Percentiles rank a stretch among this genome's conserved stretches.
Conservation (phyloP, 805 yeast species). For the Torulaspora delbrueckii region DNA sequence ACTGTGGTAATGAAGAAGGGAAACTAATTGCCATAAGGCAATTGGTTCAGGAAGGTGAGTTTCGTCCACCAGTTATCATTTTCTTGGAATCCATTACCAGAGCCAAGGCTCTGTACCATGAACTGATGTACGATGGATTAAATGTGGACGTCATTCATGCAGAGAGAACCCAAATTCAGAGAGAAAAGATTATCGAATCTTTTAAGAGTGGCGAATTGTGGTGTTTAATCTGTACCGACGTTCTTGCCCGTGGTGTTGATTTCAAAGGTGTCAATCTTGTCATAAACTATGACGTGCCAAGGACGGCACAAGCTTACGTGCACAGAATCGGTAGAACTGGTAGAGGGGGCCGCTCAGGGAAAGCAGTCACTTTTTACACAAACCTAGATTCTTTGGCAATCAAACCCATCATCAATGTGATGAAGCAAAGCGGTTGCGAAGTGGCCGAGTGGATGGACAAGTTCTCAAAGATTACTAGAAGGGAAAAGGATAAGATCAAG, state of each 20-base stretch:
- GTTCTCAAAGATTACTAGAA: conserved; percentile 57
- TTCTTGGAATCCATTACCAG: conserved; percentile 88
- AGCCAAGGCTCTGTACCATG: conserved; percentile 94
- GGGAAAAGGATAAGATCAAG: conserved; percentile 58
- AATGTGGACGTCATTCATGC: conserved; percentile 96
- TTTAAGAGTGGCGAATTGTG: conserved; percentile 89
- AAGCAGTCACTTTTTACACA: conserved; percentile 88
- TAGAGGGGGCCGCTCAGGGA: conserved; percentile 83
- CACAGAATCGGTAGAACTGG: conserved; percentile 99
- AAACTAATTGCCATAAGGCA: conserved; percentile 87
- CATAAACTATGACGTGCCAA: conserved; percentile 95
- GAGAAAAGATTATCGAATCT: conserved; percentile 76
- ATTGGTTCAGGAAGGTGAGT: conserved; percentile 74
- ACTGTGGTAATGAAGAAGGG: conserved; percentile 94
- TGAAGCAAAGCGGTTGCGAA: conserved; percentile 83
- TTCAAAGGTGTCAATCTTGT: conserved; percentile 93
- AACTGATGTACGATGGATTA: conserved; percentile 80
- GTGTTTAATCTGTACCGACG: conserved; percentile 96
- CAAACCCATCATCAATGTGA: conserved; percentile 84
- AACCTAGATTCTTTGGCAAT: conserved; percentile 76
- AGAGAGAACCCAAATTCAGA: conserved; percentile 82
- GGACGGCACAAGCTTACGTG: conserved; percentile 87
- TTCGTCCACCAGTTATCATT: conserved; percentile 88
- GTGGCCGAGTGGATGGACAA: conserved; percentile 79
- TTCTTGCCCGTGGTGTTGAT: conserved; percentile 93